Conservation (phyloP, 2,329 filamentous ascomycete species). For the Colletotrichum theobromicola region DNA sequence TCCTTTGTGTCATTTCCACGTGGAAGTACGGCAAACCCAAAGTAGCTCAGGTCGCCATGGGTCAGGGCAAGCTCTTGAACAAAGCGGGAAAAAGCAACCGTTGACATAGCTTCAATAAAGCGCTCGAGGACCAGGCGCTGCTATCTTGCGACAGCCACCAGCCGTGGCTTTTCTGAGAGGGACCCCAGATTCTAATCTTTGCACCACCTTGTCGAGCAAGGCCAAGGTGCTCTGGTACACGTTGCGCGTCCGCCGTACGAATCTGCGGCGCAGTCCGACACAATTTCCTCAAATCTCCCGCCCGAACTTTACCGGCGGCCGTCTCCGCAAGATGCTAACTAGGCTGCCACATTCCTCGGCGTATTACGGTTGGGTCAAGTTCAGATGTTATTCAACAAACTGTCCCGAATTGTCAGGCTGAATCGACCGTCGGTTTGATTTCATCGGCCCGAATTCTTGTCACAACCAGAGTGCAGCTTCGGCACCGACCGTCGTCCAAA, state of each 20-base stretch:
- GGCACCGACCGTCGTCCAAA: not conserved
- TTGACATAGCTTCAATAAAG: not conserved
- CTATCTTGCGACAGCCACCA: not conserved
- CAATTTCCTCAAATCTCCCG: not conserved
- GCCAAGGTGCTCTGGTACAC: not conserved
- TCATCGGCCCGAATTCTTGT: not conserved
- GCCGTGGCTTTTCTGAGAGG: not conserved
- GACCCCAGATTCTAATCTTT: not conserved
- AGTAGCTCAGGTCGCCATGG: not conserved
- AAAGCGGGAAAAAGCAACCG: not conserved
- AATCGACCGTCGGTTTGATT: not conserved
- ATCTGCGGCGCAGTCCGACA: not conserved
- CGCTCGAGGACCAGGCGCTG: not conserved
- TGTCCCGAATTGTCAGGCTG: not conserved
- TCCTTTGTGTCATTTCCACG: not conserved
- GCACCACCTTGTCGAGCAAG: not conserved
- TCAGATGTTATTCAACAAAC: not conserved
- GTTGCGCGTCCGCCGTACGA: not conserved
- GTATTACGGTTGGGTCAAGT: not conserved
- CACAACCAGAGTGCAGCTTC: not conserved
- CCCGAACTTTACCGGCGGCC: not conserved
- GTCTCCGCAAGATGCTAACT: not conserved
- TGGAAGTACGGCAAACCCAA: not conserved
- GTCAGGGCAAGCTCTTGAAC: not conserved
- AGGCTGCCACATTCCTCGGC: not conserved